These are phyloP conservation scores for Vitis rotundifolia DNA, from an alignment of 164 flowering plant species.

Conservation along the genomic window DNA sequence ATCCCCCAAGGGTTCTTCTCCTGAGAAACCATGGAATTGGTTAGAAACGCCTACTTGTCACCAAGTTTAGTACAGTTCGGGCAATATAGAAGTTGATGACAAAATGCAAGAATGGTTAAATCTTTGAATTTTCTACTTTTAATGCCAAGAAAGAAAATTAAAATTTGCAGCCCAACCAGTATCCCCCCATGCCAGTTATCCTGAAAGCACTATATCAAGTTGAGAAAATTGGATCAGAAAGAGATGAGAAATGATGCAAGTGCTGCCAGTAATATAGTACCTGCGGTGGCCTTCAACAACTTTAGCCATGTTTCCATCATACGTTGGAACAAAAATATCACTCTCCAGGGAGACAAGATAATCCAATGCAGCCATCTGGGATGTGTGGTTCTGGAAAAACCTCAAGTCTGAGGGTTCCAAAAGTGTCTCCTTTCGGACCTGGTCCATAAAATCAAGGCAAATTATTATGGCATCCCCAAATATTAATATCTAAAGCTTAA, in stretches of 20 bases:
- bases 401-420: slow-evolving; percentile 43
- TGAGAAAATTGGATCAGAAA: not conserved
- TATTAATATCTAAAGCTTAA: not conserved
- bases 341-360: slow-evolving; percentile 57
- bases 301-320: slow-evolving; percentile 74
- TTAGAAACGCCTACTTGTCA: too few species aligned
- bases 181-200: too few species aligned
- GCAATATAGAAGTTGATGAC: too few species aligned
- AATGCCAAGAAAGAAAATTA: too few species aligned
- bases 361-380: slow-evolving; percentile 70
- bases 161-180: too few species aligned
- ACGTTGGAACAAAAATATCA: slow-evolving; percentile 61
- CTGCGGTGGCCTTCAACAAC: slow-evolving; percentile 72
- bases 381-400: slow-evolving; percentile 52
- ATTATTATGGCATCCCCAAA: not conserved
- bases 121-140: too few species aligned
- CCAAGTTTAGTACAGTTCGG: too few species aligned
- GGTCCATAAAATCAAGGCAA: slow-evolving; percentile 12
- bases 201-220: not conserved
- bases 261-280: slow-evolving; percentile 20
- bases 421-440: slow-evolving; percentile 62
- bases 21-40: too few species aligned
- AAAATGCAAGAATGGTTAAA: too few species aligned
- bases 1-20: too few species aligned
- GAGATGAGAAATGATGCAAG: not conserved